Evolutionary conservation across 2,329 filamentous ascomycete species (phyloP).

Genomic region (Fonsecaea multimorphosa): DNA sequence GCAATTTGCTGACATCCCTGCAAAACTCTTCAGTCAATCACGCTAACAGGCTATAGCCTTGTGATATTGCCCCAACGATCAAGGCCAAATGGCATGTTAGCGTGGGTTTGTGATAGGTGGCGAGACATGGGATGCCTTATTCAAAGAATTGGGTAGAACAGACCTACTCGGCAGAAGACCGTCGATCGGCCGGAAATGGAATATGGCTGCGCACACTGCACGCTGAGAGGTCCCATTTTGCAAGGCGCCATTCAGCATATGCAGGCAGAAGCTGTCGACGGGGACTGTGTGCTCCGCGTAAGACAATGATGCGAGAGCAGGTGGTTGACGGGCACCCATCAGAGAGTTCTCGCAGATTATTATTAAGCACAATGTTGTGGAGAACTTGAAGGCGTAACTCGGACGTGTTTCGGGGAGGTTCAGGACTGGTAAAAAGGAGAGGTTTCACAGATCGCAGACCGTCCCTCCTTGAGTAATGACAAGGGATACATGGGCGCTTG

Average conservation of each 20-base stretch:
- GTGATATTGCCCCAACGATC: neutral
- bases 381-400: too few relatives aligned
- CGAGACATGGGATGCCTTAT: neutral
- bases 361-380: neutral
- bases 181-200: neutral
- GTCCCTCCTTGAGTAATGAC: neutral
- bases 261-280: neutral
- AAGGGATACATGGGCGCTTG: neutral
- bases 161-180: neutral
- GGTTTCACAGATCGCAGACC: neutral
- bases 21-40: neutral
- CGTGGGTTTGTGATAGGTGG: neutral
- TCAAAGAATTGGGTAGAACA: neutral
- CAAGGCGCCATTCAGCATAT: neutral
- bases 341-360: neutral
- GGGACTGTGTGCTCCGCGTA: neutral
- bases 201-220: neutral
- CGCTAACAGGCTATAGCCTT: neutral
- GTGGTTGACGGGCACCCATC: too few relatives aligned
- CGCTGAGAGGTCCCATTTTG: neutral
- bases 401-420: neutral
- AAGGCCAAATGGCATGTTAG: neutral
- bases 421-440: neutral
- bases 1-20: constrained; percentile 13
- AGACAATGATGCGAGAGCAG: neutral